These are phyloP conservation scores for Coemansia sp. DNA, from an alignment of 192 early-diverging fungal genomes.

Conservation along the genomic window DNA sequence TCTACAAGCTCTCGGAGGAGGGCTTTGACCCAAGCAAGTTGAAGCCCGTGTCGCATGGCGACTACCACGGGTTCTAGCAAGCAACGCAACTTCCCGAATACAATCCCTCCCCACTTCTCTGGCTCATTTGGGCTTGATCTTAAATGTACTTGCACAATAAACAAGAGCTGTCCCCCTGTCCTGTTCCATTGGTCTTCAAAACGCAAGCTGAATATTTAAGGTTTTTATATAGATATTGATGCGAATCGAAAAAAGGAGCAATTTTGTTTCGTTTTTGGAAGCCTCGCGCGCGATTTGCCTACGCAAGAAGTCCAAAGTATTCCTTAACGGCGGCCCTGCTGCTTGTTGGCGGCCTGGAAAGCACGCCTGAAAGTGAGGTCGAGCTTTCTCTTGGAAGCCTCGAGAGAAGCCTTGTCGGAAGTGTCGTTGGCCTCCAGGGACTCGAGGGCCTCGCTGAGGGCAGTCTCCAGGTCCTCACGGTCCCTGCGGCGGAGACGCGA, in stretches of 20 bases:
- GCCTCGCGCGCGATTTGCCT: too few species aligned
- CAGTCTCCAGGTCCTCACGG: constrained; percentile 70
- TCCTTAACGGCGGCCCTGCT: constrained; percentile 37
- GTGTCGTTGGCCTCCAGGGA: constrained; percentile 67
- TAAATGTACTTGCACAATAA: too few species aligned
- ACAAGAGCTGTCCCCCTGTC: too few species aligned
- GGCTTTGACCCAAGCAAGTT: constrained; percentile 47
- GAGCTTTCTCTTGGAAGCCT: constrained; percentile 71
- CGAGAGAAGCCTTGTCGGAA: constrained; percentile 62
- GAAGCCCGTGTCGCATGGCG: constrained; percentile 11
- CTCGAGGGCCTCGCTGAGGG: constrained; percentile 77
- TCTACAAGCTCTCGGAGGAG: constrained; percentile 64
- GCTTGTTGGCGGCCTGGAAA: constrained; percentile 49
- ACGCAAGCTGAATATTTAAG: too few species aligned
- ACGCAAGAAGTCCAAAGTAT: background rate
- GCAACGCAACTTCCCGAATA: too few species aligned
- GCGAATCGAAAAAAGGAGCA: too few species aligned
- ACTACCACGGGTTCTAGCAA: constrained; percentile 13
- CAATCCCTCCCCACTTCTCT: background rate
- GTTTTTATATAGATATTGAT: too few species aligned
- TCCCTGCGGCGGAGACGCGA: constrained; percentile 74
- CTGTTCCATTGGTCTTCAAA: too few species aligned
- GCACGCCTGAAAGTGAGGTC: constrained; percentile 70
- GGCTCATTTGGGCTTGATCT: too few species aligned
- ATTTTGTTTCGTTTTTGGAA: too few species aligned